Percentiles rank a stretch among this genome's conserved stretches.
Conservation (phyloP, 2,329 filamentous ascomycete species). For the Penicillium occitanis region DNA sequence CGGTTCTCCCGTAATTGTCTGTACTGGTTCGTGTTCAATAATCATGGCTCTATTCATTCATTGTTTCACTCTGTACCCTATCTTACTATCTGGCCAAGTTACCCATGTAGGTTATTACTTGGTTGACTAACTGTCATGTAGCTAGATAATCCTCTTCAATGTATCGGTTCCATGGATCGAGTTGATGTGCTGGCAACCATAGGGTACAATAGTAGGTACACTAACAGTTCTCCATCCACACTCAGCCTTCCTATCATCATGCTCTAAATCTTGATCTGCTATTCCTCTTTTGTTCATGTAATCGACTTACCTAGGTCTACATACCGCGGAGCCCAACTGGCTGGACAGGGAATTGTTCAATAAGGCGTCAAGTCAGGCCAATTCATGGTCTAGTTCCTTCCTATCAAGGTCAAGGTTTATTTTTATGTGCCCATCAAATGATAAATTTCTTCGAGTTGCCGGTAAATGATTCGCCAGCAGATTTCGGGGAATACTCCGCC, state of each 20-base stretch:
- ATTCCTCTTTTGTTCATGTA: slow-evolving; percentile 33
- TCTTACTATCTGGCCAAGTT: background rate
- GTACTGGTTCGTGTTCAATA: background rate
- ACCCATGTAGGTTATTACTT: slow-evolving; percentile 11
- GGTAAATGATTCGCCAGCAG: background rate
- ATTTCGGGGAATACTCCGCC: slow-evolving; percentile 10
- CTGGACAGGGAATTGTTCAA: slow-evolving; percentile 4
- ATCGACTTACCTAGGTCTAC: background rate
- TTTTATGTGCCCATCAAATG: background rate
- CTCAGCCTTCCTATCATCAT: slow-evolving; percentile 16
- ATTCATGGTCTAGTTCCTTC: background rate
- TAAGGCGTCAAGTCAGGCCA: slow-evolving; percentile 12
- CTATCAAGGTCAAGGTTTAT: background rate
- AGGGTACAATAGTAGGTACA: slow-evolving; percentile 1
- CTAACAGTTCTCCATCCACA: slow-evolving; percentile 22
- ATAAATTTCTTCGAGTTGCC: background rate
- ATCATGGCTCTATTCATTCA: slow-evolving; percentile 1
- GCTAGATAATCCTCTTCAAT: background rate
- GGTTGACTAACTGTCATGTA: slow-evolving; percentile 4
- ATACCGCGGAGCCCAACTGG: slow-evolving; percentile 16
- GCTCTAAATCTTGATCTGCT: slow-evolving; percentile 10
- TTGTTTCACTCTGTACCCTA: background rate
- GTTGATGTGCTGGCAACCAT: slow-evolving; percentile 35
- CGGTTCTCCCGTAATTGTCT: background rate
- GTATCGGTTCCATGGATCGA: slow-evolving; percentile 22